Base-by-base conservation (phyloP, 306 rosid genomes). In the Lablab purpureus region DNA sequence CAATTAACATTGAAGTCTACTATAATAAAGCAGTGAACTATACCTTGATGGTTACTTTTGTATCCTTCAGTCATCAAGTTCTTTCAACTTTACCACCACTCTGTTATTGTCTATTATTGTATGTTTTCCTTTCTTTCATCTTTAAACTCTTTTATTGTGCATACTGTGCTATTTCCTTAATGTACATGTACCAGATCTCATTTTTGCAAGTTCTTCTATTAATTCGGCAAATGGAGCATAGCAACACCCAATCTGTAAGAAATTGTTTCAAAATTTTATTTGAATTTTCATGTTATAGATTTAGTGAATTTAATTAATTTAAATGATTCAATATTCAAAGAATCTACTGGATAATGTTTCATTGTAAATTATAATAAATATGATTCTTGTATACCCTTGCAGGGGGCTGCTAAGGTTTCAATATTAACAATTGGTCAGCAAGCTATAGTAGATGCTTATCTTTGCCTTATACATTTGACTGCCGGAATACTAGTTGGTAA, bases 321-420 rank as follows among this genome's bases (percentile, higher is more conserved):
- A 71, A 63, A 30, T 51, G 28, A 63, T 71, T 75, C 34, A 34
- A 15, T 19, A 34, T 85, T 66, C 77, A 63, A 28, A 55, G 71
- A 66, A 56, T 56, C 21, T 66, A 41, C 66, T 13, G 6, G 47
- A 62, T 22, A 49, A 19, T 60, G 7, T 32, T 46, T 55, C 56
- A 19, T 71, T 73, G 50, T 54, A 45, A 43, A 25, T 71, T 73
- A 50, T 46, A 45, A 43, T 28, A 32, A 47, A 73, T 30, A 56
- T 76, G 25, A 62, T 73, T 66, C 37, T 17, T 10, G 78, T 75
- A 66, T 77, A 43, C 46, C 81, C 76, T 73, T 89, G 70, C 84
- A 95, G 99, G 99, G 99, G 56, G 98, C 99, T 37, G 96, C 99
- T 75, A 95, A 95, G 89, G 98, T 95, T 82, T 93, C 99, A 6